These are phyloP conservation scores for Echinochloa phyllopogon DNA, from an alignment of 176 grass and related monocot species.

Conservation along the genomic window DNA sequence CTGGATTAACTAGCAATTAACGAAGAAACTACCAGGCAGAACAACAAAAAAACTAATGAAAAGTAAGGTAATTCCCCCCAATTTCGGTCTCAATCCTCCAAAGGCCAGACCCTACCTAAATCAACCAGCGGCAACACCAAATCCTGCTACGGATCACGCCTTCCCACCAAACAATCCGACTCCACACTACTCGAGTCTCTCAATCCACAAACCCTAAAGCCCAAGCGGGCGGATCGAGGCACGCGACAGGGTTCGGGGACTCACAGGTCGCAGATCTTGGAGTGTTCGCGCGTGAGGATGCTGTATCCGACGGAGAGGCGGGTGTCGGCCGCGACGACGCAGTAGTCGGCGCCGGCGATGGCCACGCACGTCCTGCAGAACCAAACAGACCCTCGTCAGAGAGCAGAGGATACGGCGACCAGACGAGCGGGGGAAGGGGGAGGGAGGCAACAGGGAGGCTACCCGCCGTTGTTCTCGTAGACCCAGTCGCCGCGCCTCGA, in stretches of 20 bases:
- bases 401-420: not conserved
- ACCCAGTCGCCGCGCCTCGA: conserved; percentile 94
- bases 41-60: not conserved
- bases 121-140: not conserved
- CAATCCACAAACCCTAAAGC: conserved; percentile 39
- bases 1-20: not conserved
- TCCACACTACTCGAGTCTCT: not conserved
- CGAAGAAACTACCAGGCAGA: not conserved
- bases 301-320: conserved; percentile 91
- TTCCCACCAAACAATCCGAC: not conserved
- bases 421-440: not conserved
- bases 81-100: not conserved
- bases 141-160: not conserved
- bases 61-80: not conserved
- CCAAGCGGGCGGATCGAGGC: conserved; percentile 45
- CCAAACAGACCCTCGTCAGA: conserved; percentile 30
- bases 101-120: conserved; percentile 48
- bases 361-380: conserved; percentile 86
- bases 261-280: conserved; percentile 98
- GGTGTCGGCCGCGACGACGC: conserved; percentile 89
- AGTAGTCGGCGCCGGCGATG: conserved; percentile 86
- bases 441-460: not conserved
- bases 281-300: conserved; percentile 95
- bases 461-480: conserved; percentile 99
- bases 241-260: conserved; percentile 16